Conservation (phyloP, 2,329 filamentous ascomycete species). For the Cytospora mali region DNA sequence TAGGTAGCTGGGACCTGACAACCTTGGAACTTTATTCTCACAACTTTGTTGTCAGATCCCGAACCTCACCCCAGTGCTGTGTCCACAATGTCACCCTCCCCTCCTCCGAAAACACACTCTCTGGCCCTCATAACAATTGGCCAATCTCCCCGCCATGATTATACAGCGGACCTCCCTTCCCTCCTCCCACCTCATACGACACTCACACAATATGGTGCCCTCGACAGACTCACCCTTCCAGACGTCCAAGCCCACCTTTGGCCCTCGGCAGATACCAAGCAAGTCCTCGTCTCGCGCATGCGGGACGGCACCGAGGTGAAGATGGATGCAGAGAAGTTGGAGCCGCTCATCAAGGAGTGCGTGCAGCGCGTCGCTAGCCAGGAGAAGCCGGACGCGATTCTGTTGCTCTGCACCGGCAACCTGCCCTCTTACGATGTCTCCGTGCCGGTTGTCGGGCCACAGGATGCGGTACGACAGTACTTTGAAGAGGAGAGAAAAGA, state of each 20-base stretch:
- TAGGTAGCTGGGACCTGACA: too few species aligned
- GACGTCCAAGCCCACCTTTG: not conserved
- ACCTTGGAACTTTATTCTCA: too few species aligned
- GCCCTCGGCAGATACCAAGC: not conserved
- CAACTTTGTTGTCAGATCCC: not conserved
- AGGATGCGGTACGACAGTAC: not conserved
- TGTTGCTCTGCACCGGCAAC: not conserved
- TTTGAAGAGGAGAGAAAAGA: not conserved
- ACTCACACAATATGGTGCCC: not conserved
- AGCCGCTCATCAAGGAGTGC: not conserved
- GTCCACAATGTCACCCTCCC: not conserved
- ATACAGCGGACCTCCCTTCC: not conserved
- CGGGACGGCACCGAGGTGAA: not conserved
- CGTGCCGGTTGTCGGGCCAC: not conserved
- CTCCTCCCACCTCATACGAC: not conserved
- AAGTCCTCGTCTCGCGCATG: not conserved
- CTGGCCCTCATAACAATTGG: not conserved
- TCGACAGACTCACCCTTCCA: not conserved
- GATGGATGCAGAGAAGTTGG: not conserved
- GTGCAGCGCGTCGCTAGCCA: not conserved
- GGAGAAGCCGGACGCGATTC: not conserved
- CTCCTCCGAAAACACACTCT: not conserved
- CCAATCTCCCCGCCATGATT: not conserved
- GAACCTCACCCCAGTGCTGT: not conserved
- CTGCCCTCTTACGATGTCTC: not conserved